A percentile compares a stretch with the other conserved stretches of the same genome.
These are phyloP conservation scores for Acer negundo DNA, from an alignment of 345 rosid species.

Conservation along the genomic window DNA sequence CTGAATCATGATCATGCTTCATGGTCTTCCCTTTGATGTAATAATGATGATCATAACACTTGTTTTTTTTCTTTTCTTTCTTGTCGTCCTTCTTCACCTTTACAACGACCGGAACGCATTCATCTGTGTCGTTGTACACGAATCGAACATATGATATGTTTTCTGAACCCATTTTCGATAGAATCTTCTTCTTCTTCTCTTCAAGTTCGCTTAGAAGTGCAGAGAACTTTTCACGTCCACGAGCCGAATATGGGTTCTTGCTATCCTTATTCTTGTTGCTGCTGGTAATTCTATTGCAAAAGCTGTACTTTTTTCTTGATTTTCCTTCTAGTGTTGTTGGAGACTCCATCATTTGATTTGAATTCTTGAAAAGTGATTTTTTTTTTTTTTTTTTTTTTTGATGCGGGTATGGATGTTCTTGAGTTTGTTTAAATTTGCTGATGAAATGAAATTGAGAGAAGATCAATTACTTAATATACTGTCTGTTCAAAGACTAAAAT, in stretches of 20 bases:
- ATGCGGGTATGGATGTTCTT: neutral
- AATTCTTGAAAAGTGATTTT: constrained; percentile 9
- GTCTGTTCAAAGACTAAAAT: constrained; percentile 20
- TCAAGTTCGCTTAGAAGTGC: constrained; percentile 61
- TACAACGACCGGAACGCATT: constrained; percentile 57
- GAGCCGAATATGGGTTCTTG: constrained; percentile 73
- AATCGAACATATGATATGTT: constrained; percentile 61
- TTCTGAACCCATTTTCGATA: constrained; percentile 44
- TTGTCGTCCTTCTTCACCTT: constrained; percentile 43
- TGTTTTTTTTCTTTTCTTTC: constrained; percentile 23
- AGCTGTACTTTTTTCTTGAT: constrained; percentile 37
- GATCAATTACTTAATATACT: neutral
- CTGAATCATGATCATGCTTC: neutral
- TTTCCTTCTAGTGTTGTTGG: constrained; percentile 34
- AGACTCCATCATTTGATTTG: constrained; percentile 31
- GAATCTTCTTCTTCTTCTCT: constrained; percentile 57
- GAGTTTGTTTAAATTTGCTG: neutral
- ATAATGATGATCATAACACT: constrained; percentile 14
- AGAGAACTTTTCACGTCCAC: constrained; percentile 78
- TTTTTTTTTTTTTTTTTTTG: neutral
- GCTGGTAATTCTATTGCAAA: constrained; percentile 5
- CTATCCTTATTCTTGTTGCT: constrained; percentile 23
- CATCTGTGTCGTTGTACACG: constrained; percentile 41
- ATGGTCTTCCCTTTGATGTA: constrained; percentile 6
- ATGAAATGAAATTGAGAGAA: neutral